These are phyloP conservation scores for Pythium coloratum DNA, from an alignment of 352 stramenopile species.

Conservation along the genomic window DNA sequence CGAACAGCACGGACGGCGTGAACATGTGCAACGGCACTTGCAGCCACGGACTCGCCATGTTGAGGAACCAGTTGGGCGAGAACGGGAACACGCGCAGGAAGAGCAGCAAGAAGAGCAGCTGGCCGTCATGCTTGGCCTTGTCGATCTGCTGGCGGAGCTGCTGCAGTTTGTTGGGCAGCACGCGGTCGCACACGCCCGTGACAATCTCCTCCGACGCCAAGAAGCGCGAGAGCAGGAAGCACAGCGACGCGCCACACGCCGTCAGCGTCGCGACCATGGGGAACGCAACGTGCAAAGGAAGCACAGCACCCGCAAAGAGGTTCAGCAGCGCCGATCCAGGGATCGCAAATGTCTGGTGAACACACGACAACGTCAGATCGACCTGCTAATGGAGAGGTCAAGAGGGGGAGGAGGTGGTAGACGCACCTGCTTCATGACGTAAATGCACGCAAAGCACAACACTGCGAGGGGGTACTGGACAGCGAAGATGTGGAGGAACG, in stretches of 20 bases:
- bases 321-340: conserved; percentile 77
- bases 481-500: conserved; percentile 54
- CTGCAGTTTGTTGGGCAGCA: conserved; percentile 61
- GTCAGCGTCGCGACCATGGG: conserved; percentile 67
- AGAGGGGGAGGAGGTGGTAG: neutral
- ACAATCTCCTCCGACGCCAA: conserved; percentile 64
- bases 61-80: conserved; percentile 86
- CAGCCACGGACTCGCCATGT: conserved; percentile 78
- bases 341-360: conserved; percentile 73
- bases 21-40: conserved; percentile 70
- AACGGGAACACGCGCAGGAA: conserved; percentile 83
- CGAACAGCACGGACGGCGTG: conserved; percentile 58
- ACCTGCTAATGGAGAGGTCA: neutral
- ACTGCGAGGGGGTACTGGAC: conserved; percentile 70
- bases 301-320: conserved; percentile 65
- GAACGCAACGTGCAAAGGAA: conserved; percentile 65
- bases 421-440: conserved; percentile 81
- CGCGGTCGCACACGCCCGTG: conserved; percentile 51
- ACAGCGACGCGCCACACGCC: conserved; percentile 66
- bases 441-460: conserved; percentile 65
- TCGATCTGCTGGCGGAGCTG: conserved; percentile 57
- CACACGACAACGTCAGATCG: neutral
- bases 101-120: conserved; percentile 64
- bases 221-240: conserved; percentile 68
- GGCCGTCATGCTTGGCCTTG: conserved; percentile 38